Evolutionary conservation across 176 grass and related monocot species (phyloP).

Genomic region (Stipa capillata): DNA sequence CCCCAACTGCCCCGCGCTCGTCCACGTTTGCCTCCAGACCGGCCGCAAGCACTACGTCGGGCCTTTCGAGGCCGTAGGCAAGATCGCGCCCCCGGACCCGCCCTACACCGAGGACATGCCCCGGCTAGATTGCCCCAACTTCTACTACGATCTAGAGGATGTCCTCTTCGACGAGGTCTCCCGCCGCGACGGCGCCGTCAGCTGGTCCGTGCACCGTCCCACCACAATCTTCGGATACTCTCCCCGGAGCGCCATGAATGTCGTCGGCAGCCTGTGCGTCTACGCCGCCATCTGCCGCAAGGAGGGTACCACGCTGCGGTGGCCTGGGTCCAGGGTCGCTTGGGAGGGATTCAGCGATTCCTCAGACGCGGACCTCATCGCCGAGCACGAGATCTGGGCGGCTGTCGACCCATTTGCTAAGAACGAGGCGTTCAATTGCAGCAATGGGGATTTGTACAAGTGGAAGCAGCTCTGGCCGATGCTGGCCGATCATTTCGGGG

Average conservation of each 20-base stretch:
- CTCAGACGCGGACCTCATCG: constrained; percentile 64
- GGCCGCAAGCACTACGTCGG: constrained; percentile 49
- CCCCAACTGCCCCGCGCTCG: constrained; percentile 23
- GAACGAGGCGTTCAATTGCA: constrained; percentile 71
- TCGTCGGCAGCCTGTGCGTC: constrained; percentile 54
- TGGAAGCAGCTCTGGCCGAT: constrained; percentile 74
- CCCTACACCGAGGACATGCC: constrained; percentile 44
- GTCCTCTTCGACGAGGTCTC: constrained; percentile 26
- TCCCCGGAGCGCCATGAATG: constrained; percentile 47
- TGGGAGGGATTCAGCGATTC: constrained; percentile 63
- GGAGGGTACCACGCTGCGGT: constrained; percentile 38
- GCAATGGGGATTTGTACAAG: constrained; percentile 68
- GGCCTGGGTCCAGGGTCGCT: constrained; percentile 20
- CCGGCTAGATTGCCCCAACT: constrained; percentile 23
- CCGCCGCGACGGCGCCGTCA: constrained; percentile 21
- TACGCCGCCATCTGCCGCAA: constrained; percentile 69
- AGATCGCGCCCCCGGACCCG: background rate
- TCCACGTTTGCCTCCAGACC: constrained; percentile 62
- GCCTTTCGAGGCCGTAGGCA: background rate
- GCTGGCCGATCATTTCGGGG: constrained; percentile 50
- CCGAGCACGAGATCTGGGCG: constrained; percentile 78
- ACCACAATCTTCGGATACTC: constrained; percentile 52
- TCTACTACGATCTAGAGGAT: no score
- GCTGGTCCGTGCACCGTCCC: constrained; percentile 62
- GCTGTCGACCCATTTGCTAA: constrained; percentile 47